A percentile compares a stretch with the other conserved stretches of the same genome.
Evolutionary conservation across 306 rosid species (phyloP).

Genomic region (Castanopsis chinensis): DNA sequence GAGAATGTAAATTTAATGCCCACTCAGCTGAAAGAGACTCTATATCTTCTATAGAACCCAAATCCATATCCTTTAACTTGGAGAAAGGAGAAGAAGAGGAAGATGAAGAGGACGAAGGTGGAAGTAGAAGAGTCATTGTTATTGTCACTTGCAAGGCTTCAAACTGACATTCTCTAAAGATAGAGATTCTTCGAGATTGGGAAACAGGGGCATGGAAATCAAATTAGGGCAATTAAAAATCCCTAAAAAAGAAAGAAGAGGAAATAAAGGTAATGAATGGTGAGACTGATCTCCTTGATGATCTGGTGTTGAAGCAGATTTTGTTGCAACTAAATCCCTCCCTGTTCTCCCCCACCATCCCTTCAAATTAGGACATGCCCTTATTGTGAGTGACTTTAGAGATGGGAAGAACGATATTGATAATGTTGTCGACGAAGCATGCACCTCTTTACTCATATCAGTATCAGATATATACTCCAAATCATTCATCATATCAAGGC

Average conservation of each 20-base stretch:
- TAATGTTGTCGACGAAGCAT: not conserved
- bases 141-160: not conserved
- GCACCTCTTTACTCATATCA: too few relatives aligned
- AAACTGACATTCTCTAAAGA: not conserved
- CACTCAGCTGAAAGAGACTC: not conserved
- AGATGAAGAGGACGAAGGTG: too few relatives aligned
- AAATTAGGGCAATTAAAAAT: not conserved
- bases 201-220: not conserved
- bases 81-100: not conserved
- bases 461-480: not conserved
- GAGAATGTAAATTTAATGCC: not conserved
- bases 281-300: not conserved
- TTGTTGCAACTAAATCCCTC: too few relatives aligned
- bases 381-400: not conserved
- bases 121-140: too few relatives aligned
- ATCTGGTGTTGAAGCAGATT: too few relatives aligned
- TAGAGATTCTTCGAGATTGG: not conserved
- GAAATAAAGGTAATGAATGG: not conserved
- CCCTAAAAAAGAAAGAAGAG: not conserved
- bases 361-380: conserved; percentile 6
- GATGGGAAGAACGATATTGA: not conserved
- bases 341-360: not conserved
- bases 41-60: not conserved
- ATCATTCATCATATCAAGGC: not conserved
- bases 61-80: not conserved